Percentiles rank a stretch among this genome's conserved stretches.
Conservation (phyloP, 306 rosid genomes). For the Vigna angularis region DNA sequence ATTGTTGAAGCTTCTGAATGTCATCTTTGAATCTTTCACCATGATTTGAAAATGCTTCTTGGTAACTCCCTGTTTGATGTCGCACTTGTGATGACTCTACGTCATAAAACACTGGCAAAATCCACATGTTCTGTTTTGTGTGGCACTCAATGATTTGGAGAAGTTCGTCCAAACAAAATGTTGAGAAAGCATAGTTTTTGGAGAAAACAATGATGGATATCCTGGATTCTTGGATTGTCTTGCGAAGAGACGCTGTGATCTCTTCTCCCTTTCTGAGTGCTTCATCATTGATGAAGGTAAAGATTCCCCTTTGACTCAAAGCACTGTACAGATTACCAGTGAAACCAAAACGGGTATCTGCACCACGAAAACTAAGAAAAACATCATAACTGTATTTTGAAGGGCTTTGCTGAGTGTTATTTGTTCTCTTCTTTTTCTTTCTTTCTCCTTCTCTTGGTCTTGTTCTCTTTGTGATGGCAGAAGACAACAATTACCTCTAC, state of each 20-base stretch:
- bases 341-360: conserved; percentile 18
- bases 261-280: not conserved
- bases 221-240: conserved; percentile 12
- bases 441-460: no score
- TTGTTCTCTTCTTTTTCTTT: no score
- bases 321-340: conserved; percentile 23
- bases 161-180: conserved; percentile 26
- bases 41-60: conserved; percentile 3
- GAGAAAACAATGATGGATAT: conserved; percentile 31
- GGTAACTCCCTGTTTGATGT: not conserved
- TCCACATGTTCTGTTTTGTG: not conserved
- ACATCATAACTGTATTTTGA: conserved; percentile 16
- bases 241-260: conserved; percentile 13
- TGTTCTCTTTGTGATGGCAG: no score
- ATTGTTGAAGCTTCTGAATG: not conserved
- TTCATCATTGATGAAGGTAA: conserved; percentile 22
- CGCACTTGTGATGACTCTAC: conserved; percentile 23
- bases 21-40: conserved; percentile 9
- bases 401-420: no score
- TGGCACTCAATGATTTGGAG: conserved; percentile 12
- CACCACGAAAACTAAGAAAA: conserved; percentile 22
- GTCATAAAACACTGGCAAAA: conserved; percentile 20
- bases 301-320: conserved; percentile 26
- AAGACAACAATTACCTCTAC: no score
- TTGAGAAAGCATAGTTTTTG: conserved; percentile 26